Evolutionary conservation across 345 rosid genomes (phyloP).

Genomic region (Aquilaria malaccensis): DNA sequence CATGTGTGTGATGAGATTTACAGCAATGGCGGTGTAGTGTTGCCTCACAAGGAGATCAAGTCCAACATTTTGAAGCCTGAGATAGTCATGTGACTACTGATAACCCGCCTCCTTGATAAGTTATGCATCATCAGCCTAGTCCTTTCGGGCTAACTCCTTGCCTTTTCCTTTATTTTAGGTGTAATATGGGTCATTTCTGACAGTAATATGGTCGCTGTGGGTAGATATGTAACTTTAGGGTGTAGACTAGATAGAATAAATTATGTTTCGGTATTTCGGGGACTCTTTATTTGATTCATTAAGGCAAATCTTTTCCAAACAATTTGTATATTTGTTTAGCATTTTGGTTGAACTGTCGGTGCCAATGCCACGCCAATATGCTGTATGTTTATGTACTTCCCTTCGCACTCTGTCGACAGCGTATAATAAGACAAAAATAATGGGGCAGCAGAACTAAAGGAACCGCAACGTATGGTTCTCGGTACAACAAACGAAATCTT

Average conservation of each 20-base stretch:
- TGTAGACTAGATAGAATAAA: conserved; percentile 22
- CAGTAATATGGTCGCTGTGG: conserved; percentile 9
- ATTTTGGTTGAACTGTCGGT: conserved; percentile 1
- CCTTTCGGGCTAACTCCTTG: neutral
- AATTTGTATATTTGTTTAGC: neutral
- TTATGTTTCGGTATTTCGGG: conserved; percentile 9
- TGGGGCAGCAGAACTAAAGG: too few species aligned
- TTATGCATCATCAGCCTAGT: neutral
- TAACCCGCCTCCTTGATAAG: neutral
- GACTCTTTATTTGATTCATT: conserved; percentile 1
- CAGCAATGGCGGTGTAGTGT: conserved; percentile 95
- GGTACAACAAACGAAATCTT: too few species aligned
- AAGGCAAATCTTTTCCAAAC: neutral
- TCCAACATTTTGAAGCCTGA: conserved; percentile 97
- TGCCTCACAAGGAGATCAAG: conserved; percentile 97
- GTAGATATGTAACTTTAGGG: conserved; percentile 15
- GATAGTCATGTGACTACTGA: conserved; percentile 70
- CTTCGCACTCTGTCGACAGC: conserved; percentile 1
- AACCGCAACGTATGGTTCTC: too few species aligned
- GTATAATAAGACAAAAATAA: too few species aligned
- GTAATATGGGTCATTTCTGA: conserved; percentile 7
- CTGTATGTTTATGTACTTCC: neutral
- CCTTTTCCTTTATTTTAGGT: neutral
- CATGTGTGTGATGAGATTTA: conserved; percentile 92
- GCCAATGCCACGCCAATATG: neutral